phyloP scores from a whole-genome alignment of 768 basidiomycete genomes.

The Chalciporus chontae region DNA sequence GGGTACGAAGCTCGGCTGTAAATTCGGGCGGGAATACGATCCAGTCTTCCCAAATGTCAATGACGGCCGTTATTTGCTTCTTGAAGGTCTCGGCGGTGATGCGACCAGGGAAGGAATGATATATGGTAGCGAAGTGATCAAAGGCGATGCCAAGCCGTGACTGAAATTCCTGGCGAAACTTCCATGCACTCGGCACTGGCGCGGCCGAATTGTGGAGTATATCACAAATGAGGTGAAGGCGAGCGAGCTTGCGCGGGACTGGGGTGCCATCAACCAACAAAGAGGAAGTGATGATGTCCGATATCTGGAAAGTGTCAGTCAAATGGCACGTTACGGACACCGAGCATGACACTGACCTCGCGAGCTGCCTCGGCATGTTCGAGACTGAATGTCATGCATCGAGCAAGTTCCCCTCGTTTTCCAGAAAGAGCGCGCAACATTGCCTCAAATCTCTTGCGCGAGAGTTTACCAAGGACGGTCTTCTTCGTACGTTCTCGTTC shows the following conservation, averaged over 20 bases:
- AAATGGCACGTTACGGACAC: not conserved
- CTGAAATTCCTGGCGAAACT: slow-evolving; percentile 94
- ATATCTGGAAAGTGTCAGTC: slow-evolving; percentile 51
- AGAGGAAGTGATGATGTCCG: slow-evolving; percentile 87
- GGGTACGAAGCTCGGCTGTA: slow-evolving; percentile 63
- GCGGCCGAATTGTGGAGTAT: slow-evolving; percentile 97
- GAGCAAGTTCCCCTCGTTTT: slow-evolving; percentile 83
- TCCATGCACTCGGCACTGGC: slow-evolving; percentile 94
- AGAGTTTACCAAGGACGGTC: slow-evolving; percentile 71
- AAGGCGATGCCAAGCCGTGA: slow-evolving; percentile 88
- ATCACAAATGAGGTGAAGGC: slow-evolving; percentile 94
- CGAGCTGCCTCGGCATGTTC: slow-evolving; percentile 95
- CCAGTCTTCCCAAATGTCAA: slow-evolving; percentile 99
- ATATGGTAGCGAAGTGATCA: slow-evolving; percentile 91
- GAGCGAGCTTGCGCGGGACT: slow-evolving; percentile 95
- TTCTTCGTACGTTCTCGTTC: slow-evolving; percentile 82
- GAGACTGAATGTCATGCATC: slow-evolving; percentile 96
- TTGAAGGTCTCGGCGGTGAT: slow-evolving; percentile 97
- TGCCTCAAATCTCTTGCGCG: slow-evolving; percentile 81
- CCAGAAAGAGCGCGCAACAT: slow-evolving; percentile 88
- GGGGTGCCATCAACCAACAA: slow-evolving; percentile 88
- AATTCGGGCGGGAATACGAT: slow-evolving; percentile 92
- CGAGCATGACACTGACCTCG: slow-evolving; percentile 52
- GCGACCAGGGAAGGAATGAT: slow-evolving; percentile 92
- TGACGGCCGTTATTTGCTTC: slow-evolving; percentile 81